phyloP scores from a whole-genome alignment of 768 basidiomycete genomes.

The Tricholoma sp. region DNA sequence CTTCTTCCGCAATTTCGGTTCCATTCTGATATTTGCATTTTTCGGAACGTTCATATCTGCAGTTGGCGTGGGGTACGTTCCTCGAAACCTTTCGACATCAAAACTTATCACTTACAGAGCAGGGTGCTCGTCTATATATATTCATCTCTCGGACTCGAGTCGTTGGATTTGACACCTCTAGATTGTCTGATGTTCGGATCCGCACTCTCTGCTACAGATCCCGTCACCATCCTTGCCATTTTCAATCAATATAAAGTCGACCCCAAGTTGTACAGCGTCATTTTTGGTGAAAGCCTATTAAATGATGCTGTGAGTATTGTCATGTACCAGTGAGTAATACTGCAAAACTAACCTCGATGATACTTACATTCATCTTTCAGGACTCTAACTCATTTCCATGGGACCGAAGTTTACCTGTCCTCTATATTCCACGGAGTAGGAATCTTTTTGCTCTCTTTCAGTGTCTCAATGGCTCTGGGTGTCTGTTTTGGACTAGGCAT shows the following conservation, averaged over 20 bases:
- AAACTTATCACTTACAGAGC: slow-evolving; percentile 45
- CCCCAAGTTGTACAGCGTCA: slow-evolving; percentile 94
- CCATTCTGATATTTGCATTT: slow-evolving; percentile 91
- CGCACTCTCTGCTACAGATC: slow-evolving; percentile 95
- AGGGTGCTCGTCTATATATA: slow-evolving; percentile 94
- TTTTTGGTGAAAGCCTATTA: slow-evolving; percentile 93
- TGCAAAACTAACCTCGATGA: background rate
- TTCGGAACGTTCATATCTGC: slow-evolving; percentile 95
- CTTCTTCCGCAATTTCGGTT: slow-evolving; percentile 98
- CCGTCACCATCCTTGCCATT: slow-evolving; percentile 95
- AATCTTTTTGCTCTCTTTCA: slow-evolving; percentile 94
- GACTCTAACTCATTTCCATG: slow-evolving; percentile 89
- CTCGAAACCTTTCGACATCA: background rate
- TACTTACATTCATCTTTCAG: slow-evolving; percentile 32
- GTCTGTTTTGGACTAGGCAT: slow-evolving; percentile 87
- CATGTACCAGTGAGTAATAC: slow-evolving; percentile 91
- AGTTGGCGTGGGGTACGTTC: slow-evolving; percentile 89
- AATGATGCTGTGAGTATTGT: slow-evolving; percentile 99
- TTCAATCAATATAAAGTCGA: slow-evolving; percentile 99
- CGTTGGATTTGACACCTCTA: slow-evolving; percentile 75
- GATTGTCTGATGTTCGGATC: slow-evolving; percentile 97
- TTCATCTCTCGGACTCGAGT: slow-evolving; percentile 89
- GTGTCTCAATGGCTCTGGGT: slow-evolving; percentile 90
- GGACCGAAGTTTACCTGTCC: slow-evolving; percentile 76
- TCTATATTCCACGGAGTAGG: slow-evolving; percentile 96